phyloP scores from a whole-genome alignment of 169 alveolate genomes.

The Plasmodium ovale region DNA sequence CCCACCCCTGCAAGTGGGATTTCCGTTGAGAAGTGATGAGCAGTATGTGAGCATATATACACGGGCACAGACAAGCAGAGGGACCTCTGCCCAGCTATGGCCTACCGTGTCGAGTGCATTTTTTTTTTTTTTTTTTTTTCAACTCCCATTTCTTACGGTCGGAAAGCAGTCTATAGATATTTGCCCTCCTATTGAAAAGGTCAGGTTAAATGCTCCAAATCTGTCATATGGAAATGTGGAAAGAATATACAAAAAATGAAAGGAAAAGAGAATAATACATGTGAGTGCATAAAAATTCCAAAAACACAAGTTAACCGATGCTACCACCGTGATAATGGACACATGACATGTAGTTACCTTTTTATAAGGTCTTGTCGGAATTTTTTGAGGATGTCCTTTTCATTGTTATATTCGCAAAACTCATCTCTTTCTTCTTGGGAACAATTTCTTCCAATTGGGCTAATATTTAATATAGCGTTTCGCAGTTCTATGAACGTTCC shows the following conservation, averaged over 20 bases:
- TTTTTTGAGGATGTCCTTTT: conserved; percentile 71
- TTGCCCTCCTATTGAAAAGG: conserved; percentile 97
- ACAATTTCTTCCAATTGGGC: conserved; percentile 98
- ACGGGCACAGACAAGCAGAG: not conserved
- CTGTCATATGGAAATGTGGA: conserved; percentile 81
- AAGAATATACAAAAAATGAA: conserved; percentile 84
- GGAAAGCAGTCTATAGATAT: conserved; percentile 97
- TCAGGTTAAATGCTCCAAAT: conserved; percentile 86
- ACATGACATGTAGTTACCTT: conserved; percentile 26
- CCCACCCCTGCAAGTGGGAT: conserved; percentile 91
- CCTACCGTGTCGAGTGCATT: not conserved
- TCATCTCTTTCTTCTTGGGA: conserved; percentile 93
- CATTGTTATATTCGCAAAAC: conserved; percentile 89
- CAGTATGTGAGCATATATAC: conserved; percentile 4
- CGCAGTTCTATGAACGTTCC: conserved; percentile 96
- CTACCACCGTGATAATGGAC: too few species aligned
- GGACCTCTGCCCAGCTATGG: too few species aligned
- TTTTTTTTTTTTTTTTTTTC: not conserved
- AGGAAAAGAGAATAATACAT: conserved; percentile 84
- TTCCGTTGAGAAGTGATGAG: not conserved
- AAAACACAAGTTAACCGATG: not conserved
- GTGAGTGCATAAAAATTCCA: not conserved
- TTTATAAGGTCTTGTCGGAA: conserved; percentile 32
- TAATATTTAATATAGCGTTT: conserved; percentile 95
- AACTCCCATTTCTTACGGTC: too few species aligned